These are phyloP conservation scores for Neofusicoccum ribis DNA, from an alignment of 2,329 filamentous ascomycete genomes.

Conservation along the genomic window DNA sequence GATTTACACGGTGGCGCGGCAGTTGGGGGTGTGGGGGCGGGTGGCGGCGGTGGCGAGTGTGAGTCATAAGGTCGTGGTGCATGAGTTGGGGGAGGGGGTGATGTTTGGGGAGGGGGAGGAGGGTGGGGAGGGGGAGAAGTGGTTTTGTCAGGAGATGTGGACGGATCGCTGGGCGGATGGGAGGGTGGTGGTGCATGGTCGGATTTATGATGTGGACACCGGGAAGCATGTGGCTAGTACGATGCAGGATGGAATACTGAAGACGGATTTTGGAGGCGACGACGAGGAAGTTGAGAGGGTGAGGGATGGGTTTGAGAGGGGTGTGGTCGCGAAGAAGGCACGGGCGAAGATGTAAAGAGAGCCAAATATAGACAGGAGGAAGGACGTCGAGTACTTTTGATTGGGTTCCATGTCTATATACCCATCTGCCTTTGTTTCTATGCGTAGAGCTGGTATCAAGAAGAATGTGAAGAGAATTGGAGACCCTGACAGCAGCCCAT, in stretches of 20 bases:
- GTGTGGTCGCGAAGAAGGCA: neutral
- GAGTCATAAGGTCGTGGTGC: neutral
- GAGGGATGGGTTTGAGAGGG: neutral
- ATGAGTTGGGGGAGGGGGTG: neutral
- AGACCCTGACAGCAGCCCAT: neutral
- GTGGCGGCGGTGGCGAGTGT: neutral
- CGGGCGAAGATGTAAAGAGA: too few relatives aligned
- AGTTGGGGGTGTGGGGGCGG: constrained; percentile 26
- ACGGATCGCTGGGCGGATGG: constrained; percentile 28
- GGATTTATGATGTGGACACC: constrained; percentile 29
- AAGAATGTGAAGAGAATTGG: neutral
- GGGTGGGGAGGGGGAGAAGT: constrained; percentile 28
- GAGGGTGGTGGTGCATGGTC: constrained; percentile 29
- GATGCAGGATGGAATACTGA: constrained; percentile 35
- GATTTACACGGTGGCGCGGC: constrained; percentile 52
- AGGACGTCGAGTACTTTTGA: neutral
- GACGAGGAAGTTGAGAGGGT: neutral
- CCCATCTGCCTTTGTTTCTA: neutral
- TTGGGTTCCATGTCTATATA: neutral
- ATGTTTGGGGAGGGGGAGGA: constrained; percentile 25
- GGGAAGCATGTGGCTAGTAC: constrained; percentile 35
- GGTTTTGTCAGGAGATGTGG: constrained; percentile 35
- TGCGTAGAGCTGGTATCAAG: neutral
- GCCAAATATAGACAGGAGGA: too few relatives aligned
- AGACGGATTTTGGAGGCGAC: constrained; percentile 17